Percentiles rank a stretch among this genome's conserved stretches.
Evolutionary conservation across 1,284 basidiomycete species (phyloP).

Genomic region (Puccinia polysora): DNA sequence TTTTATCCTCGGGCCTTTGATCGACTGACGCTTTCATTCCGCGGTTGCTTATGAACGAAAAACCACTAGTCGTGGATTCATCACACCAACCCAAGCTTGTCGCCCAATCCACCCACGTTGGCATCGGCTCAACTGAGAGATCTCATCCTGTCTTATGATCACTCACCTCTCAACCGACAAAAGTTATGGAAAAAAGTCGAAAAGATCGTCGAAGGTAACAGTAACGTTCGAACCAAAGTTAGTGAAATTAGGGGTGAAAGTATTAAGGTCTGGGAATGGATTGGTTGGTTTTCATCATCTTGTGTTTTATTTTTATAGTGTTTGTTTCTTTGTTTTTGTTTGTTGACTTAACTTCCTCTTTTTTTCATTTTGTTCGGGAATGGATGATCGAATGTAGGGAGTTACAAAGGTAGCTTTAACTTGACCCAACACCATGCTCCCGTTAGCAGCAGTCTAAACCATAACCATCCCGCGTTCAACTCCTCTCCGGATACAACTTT

Average conservation of each 20-base stretch:
- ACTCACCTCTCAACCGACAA: conserved; percentile 65
- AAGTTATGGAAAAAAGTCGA: conserved; percentile 82
- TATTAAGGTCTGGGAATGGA: conserved; percentile 60
- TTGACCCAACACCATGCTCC: too few species aligned
- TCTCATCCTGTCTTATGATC: conserved; percentile 74
- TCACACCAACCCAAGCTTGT: conserved; percentile 73
- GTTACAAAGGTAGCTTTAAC: conserved; percentile 25
- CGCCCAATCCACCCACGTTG: conserved; percentile 68
- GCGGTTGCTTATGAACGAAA: neutral
- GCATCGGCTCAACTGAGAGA: conserved; percentile 87
- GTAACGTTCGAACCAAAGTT: conserved; percentile 83
- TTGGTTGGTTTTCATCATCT: conserved; percentile 56
- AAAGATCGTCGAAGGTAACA: conserved; percentile 81
- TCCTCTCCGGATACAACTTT: too few species aligned
- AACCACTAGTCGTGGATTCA: conserved; percentile 70
- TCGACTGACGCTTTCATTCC: neutral
- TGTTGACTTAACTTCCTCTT: too few species aligned
- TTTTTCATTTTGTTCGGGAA: too few species aligned
- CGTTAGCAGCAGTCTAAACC: too few species aligned
- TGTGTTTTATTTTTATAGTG: too few species aligned
- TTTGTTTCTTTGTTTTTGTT: too few species aligned
- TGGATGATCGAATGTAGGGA: conserved; percentile 59
- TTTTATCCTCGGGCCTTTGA: neutral
- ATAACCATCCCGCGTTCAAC: too few species aligned
- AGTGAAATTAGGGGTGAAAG: conserved; percentile 76